Conservation (phyloP, 768 basidiomycete species). For the Russula sp. region DNA sequence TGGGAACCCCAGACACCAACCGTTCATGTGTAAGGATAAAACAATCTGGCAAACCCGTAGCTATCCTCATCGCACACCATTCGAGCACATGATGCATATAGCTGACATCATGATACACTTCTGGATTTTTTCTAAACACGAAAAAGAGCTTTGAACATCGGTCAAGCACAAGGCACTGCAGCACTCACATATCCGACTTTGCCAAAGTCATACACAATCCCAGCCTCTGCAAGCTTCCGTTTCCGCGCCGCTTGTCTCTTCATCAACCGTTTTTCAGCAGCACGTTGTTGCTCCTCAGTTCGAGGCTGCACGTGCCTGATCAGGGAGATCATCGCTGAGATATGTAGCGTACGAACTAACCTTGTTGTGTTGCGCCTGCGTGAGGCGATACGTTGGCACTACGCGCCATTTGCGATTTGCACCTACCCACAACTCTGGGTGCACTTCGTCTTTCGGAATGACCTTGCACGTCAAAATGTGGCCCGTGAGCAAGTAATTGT, state of each 20-base stretch:
- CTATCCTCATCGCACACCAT: not conserved
- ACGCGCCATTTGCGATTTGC: constrained; percentile 86
- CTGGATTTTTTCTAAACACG: constrained; percentile 36
- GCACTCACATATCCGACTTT: constrained; percentile 74
- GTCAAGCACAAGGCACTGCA: not conserved
- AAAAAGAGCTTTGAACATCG: not conserved
- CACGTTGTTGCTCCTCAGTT: constrained; percentile 61
- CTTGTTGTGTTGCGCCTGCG: constrained; percentile 75
- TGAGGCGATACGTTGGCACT: constrained; percentile 68
- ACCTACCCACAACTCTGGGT: constrained; percentile 95
- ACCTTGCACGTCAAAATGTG: constrained; percentile 90
- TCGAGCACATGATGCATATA: not conserved
- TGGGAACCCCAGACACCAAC: not conserved
- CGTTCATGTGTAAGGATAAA: not conserved
- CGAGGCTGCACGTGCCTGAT: constrained; percentile 47
- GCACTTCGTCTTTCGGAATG: constrained; percentile 84
- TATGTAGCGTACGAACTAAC: constrained; percentile 34
- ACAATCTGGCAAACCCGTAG: not conserved
- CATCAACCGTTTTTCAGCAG: constrained; percentile 61
- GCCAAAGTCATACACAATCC: constrained; percentile 85
- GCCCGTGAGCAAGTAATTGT: constrained; percentile 94
- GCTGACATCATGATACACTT: constrained; percentile 14
- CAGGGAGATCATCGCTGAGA: not conserved
- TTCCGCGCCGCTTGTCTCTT: constrained; percentile 74
- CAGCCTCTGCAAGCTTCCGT: constrained; percentile 68